phyloP scores from a whole-genome alignment of 768 basidiomycete genomes.

The Lyophyllum decastes region DNA sequence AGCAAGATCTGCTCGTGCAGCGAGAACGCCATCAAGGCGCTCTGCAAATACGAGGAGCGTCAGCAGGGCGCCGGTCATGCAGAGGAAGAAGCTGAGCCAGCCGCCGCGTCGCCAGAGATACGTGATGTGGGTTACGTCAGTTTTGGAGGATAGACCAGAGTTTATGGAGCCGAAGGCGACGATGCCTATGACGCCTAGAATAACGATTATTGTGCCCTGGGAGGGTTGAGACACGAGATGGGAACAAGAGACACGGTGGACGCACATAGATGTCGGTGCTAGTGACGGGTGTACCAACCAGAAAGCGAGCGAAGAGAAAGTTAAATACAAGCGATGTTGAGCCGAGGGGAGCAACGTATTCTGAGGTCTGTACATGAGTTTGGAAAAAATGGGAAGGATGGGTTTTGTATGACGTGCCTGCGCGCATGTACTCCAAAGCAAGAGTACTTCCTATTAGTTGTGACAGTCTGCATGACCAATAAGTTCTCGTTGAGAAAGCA shows the following conservation, averaged over 20 bases:
- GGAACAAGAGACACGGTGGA: constrained; percentile 4
- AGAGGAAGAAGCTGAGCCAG: constrained; percentile 91
- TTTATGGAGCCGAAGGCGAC: constrained; percentile 87
- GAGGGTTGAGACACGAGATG: not conserved
- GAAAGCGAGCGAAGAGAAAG: constrained; percentile 89
- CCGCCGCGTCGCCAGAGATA: constrained; percentile 82
- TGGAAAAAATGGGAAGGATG: not conserved
- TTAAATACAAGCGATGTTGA: constrained; percentile 95
- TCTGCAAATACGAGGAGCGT: constrained; percentile 67
- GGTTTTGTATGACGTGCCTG: constrained; percentile 45
- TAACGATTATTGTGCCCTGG: constrained; percentile 81
- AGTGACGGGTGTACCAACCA: constrained; percentile 85
- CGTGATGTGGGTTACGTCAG: constrained; percentile 75
- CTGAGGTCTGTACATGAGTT: constrained; percentile 33
- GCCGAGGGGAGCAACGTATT: constrained; percentile 96
- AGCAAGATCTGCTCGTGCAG: constrained; percentile 68
- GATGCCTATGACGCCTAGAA: constrained; percentile 84
- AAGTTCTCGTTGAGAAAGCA: not conserved
- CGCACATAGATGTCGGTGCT: constrained; percentile 79
- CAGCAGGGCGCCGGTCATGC: constrained; percentile 71
- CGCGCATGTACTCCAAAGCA: constrained; percentile 86
- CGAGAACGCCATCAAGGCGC: constrained; percentile 73
- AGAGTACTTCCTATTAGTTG: constrained; percentile 88
- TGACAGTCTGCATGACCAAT: constrained; percentile 53
- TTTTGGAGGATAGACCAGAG: constrained; percentile 73